Evolutionary conservation across 208 protist genomes (phyloP).

Genomic region (Trypanosoma melophagium): DNA sequence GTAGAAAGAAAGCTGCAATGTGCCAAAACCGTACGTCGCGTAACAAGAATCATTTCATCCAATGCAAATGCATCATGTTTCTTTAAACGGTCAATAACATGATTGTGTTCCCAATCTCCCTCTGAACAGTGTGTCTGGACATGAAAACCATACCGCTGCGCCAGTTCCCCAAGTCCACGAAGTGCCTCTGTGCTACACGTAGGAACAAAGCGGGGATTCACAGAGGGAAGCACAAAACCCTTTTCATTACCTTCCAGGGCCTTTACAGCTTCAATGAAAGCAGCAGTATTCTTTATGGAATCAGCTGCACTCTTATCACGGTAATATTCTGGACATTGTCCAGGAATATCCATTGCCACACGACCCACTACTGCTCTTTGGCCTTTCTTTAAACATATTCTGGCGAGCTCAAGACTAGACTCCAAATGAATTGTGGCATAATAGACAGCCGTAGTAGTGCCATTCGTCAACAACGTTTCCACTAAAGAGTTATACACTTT

Average conservation of each 20-base stretch:
- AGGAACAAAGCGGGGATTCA: constrained; percentile 94
- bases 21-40: constrained; percentile 80
- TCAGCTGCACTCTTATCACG: constrained; percentile 72
- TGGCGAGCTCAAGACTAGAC: constrained; percentile 68
- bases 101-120: constrained; percentile 88
- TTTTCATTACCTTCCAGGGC: constrained; percentile 46
- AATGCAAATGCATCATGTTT: constrained; percentile 89
- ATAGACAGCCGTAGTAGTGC: constrained; percentile 92
- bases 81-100: constrained; percentile 79
- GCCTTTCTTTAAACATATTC: constrained; percentile 74
- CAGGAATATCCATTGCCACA: constrained; percentile 87
- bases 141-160: constrained; percentile 67
- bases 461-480: constrained; percentile 66
- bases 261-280: constrained; percentile 64
- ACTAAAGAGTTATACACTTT: constrained; percentile 78
- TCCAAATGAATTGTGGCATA: constrained; percentile 91
- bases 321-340: constrained; percentile 89
- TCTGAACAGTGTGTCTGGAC: constrained; percentile 81
- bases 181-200: constrained; percentile 88
- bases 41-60: constrained; percentile 82
- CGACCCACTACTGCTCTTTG: constrained; percentile 91
- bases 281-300: constrained; percentile 54
- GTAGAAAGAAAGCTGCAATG: constrained; percentile 86
- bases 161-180: constrained; percentile 71
- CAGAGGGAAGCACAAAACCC: constrained; percentile 71